A percentile compares a stretch with the other conserved stretches of the same genome.
Evolutionary conservation across 2,329 filamentous ascomycete genomes (phyloP).

Genomic region (Fusarium beomiforme): DNA sequence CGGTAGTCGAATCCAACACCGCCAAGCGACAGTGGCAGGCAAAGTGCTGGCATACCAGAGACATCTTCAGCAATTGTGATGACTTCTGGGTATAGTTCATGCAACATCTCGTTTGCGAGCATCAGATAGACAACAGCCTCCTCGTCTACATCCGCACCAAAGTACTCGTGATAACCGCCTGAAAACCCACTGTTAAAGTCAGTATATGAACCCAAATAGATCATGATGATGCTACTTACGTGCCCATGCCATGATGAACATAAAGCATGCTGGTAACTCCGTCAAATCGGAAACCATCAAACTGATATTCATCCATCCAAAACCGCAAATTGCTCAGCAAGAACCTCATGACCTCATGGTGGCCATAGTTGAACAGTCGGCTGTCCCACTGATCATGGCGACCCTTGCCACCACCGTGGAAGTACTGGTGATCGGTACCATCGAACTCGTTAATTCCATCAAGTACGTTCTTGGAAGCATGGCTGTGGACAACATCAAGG

Average conservation of each 20-base stretch:
- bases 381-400: slow-evolving; percentile 96
- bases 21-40: slow-evolving; percentile 83
- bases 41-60: slow-evolving; percentile 98
- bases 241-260: slow-evolving; percentile 93
- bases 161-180: slow-evolving; percentile 98
- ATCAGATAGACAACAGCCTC: slow-evolving; percentile 96
- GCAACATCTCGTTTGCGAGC: slow-evolving; percentile 95
- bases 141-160: slow-evolving; percentile 87
- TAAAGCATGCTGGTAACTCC: slow-evolving; percentile 99
- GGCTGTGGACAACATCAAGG: slow-evolving; percentile 95
- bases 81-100: slow-evolving; percentile 83
- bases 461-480: slow-evolving; percentile 96
- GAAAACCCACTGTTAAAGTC: slow-evolving; percentile 79
- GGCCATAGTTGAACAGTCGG: slow-evolving; percentile 95
- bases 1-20: slow-evolving; percentile 98
- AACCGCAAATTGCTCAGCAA: slow-evolving; percentile 94
- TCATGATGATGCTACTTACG: slow-evolving; percentile 65
- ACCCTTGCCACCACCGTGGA: slow-evolving; percentile 87
- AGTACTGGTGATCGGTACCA: slow-evolving; percentile 93
- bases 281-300: slow-evolving; percentile 98
- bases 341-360: slow-evolving; percentile 95
- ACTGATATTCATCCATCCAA: slow-evolving; percentile 99
- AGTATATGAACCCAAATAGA: background rate
- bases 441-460: slow-evolving; percentile 98
- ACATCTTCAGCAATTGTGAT: slow-evolving; percentile 98